Conservation (phyloP, 148 eudicot species). For the Salicornia ramosissima region DNA sequence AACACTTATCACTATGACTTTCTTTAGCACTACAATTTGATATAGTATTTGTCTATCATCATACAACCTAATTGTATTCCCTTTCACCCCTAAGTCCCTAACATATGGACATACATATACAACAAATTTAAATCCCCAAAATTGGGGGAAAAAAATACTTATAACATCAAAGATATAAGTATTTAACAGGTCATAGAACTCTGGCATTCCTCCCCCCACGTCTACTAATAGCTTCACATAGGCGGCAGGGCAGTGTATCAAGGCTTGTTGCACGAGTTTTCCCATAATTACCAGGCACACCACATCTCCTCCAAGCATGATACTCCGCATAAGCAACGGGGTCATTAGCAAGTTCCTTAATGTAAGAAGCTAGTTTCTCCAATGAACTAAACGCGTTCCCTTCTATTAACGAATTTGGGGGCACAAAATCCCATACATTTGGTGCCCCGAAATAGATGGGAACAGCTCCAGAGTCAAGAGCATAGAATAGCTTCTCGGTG, state of each 20-base stretch:
- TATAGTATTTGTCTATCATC: conserved; percentile 3
- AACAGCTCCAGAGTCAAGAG: conserved; percentile 80
- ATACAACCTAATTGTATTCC: conserved; percentile 13
- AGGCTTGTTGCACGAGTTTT: conserved; percentile 68
- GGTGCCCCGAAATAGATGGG: conserved; percentile 98
- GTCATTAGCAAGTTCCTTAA: conserved; percentile 70
- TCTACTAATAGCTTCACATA: conserved; percentile 75
- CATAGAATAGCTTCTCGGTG: conserved; percentile 90
- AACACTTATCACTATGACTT: background rate
- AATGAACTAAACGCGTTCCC: conserved; percentile 70
- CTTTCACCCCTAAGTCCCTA: background rate
- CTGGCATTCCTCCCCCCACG: conserved; percentile 62
- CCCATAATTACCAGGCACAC: conserved; percentile 71
- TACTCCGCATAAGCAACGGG: conserved; percentile 86
- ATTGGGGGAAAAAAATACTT: no score
- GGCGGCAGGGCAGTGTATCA: conserved; percentile 83
- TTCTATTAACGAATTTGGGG: conserved; percentile 88
- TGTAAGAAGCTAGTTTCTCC: conserved; percentile 63
- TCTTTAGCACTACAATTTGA: conserved; percentile 4
- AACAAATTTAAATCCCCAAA: conserved; percentile 6
- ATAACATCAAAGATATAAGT: background rate
- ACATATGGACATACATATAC: conserved; percentile 19
- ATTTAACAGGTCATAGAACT: conserved; percentile 27
- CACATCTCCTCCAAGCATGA: conserved; percentile 99
- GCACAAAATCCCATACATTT: conserved; percentile 88